These are phyloP conservation scores for Oidium heveae DNA, from an alignment of 2,329 filamentous ascomycete genomes.

Conservation along the genomic window DNA sequence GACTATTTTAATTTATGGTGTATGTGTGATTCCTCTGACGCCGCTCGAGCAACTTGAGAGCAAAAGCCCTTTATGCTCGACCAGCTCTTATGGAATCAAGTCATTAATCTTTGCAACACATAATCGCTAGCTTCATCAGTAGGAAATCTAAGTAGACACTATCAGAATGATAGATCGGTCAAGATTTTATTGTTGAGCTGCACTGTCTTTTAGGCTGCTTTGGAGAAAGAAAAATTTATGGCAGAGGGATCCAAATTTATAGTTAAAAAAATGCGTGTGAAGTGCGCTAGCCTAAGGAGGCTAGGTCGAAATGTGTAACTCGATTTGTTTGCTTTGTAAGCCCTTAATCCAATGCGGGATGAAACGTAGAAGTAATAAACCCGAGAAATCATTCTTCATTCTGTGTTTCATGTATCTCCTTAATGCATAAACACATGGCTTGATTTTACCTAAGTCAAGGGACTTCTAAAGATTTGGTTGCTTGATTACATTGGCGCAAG, in stretches of 20 bases:
- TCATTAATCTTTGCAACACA: conserved; percentile 26
- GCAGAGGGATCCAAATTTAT: background rate
- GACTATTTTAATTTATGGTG: background rate
- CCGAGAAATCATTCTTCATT: too few relatives aligned
- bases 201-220: conserved; percentile 72
- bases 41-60: conserved; percentile 42
- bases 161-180: conserved; percentile 43
- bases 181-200: conserved; percentile 40
- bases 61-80: conserved; percentile 19
- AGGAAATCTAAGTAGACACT: conserved; percentile 24
- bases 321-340: too few relatives aligned
- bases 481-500: background rate
- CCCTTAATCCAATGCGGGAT: too few relatives aligned
- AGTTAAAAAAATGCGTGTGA: too few relatives aligned
- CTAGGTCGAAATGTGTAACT: too few relatives aligned
- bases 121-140: conserved; percentile 40
- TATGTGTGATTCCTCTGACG: conserved; percentile 62
- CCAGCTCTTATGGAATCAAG: conserved; percentile 31
- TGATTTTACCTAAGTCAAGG: background rate
- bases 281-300: too few relatives aligned
- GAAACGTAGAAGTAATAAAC: too few relatives aligned
- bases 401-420: background rate
- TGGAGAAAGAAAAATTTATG: conserved; percentile 21
- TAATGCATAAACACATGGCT: background rate
- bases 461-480: background rate